A percentile compares a stretch with the other conserved stretches of the same genome.
phyloP scores from a whole-genome alignment of 2,329 filamentous ascomycete species.

The Graphilbum sp. region DNA sequence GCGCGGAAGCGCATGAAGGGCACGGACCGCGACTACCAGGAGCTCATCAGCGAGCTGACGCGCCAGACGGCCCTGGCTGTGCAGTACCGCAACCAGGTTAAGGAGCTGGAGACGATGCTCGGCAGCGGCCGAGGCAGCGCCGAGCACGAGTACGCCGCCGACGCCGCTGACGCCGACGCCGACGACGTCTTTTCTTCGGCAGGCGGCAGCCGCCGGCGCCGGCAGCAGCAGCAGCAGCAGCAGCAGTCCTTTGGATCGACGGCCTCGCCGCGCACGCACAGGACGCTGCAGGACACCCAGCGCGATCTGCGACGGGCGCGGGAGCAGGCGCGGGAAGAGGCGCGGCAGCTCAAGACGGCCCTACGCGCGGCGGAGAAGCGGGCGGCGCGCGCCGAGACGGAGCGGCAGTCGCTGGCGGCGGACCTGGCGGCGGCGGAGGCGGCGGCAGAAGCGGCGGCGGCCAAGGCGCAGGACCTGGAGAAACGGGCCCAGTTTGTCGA shows the following conservation, averaged over 20 bases:
- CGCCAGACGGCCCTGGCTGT: slow-evolving; percentile 40
- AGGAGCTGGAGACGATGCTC: slow-evolving; percentile 37
- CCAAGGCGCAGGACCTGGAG: slow-evolving; percentile 15
- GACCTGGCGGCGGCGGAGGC: slow-evolving; percentile 13
- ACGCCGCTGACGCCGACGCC: slow-evolving; percentile 15
- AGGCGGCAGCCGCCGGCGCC: slow-evolving; percentile 7
- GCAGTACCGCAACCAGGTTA: slow-evolving; percentile 42
- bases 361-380: slow-evolving; percentile 31
- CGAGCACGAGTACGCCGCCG: slow-evolving; percentile 15
- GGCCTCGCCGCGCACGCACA: slow-evolving; percentile 34
- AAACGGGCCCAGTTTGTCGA: slow-evolving; percentile 15
- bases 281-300: slow-evolving; percentile 33
- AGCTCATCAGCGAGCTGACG: slow-evolving; percentile 35
- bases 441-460: slow-evolving; percentile 8
- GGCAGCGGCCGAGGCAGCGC: slow-evolving; percentile 21
- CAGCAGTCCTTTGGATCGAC: slow-evolving; percentile 18
- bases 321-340: slow-evolving; percentile 35
- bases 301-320: slow-evolving; percentile 37
- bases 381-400: slow-evolving; percentile 19
- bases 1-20: slow-evolving; percentile 19
- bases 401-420: slow-evolving; percentile 16
- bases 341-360: slow-evolving; percentile 33
- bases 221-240: not conserved
- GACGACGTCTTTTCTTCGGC: no score
- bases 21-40: slow-evolving; percentile 26